Percentiles rank a stretch among this genome's conserved stretches.
Conservation (phyloP, 176 grass and related monocot species). For the Oryza coarctata region DNA sequence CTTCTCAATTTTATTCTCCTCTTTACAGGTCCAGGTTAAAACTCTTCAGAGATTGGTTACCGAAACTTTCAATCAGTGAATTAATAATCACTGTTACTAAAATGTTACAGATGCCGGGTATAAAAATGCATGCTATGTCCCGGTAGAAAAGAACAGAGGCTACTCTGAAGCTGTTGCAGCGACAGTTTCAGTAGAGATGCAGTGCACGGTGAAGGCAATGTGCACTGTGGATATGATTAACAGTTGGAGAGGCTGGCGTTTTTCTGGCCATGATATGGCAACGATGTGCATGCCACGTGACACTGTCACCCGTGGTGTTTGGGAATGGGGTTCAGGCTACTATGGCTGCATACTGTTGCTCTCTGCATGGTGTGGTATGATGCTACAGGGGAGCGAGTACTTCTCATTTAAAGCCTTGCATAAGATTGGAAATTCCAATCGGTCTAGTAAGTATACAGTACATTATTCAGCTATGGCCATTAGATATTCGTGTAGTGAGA, state of each 20-base stretch:
- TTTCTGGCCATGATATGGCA: background rate
- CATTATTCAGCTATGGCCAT: background rate
- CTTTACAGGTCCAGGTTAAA: background rate
- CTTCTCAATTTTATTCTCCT: background rate
- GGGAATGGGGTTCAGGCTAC: background rate
- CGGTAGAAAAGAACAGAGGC: background rate
- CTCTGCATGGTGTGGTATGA: background rate
- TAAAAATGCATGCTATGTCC: background rate
- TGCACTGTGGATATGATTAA: background rate
- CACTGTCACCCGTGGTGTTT: background rate
- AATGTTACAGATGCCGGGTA: background rate
- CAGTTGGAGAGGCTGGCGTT: constrained; percentile 11
- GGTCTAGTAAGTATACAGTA: background rate
- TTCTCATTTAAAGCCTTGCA: background rate
- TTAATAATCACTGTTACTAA: background rate
- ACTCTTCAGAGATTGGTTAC: background rate
- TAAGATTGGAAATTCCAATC: background rate
- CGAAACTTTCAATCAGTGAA: background rate
- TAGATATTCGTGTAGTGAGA: background rate
- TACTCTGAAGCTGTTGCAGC: background rate
- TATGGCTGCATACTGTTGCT: background rate
- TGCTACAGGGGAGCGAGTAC: background rate
- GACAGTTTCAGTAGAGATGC: background rate
- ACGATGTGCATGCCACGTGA: constrained; percentile 26
- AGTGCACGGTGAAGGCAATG: background rate